Evolutionary conservation across 2,329 filamentous ascomycete species (phyloP).

Genomic region (Claviceps capensis): DNA sequence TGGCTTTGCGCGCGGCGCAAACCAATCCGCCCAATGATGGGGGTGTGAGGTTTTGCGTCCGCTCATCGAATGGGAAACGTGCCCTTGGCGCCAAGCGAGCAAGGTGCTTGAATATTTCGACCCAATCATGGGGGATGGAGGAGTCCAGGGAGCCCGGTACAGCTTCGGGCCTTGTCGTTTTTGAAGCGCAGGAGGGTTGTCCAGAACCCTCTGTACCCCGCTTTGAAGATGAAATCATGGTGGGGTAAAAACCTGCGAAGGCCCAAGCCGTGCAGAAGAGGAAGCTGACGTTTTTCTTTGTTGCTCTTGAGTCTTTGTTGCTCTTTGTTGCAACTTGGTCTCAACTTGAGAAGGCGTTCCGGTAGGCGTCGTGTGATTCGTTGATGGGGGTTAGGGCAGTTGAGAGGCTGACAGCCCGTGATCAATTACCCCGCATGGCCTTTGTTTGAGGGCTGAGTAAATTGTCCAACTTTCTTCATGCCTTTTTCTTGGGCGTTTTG

Average conservation of each 20-base stretch:
- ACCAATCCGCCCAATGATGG: too few species aligned
- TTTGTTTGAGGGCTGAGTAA: too few species aligned
- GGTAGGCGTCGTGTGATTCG: too few species aligned
- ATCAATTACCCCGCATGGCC: too few species aligned
- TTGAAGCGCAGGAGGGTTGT: neutral
- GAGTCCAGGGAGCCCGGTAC: neutral
- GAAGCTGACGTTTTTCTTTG: neutral
- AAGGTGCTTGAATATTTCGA: slow-evolving; percentile 1
- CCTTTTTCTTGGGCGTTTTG: too few species aligned
- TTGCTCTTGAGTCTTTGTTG: neutral
- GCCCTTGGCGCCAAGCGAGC: slow-evolving; percentile 1
- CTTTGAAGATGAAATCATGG: neutral
- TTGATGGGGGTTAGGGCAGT: too few species aligned
- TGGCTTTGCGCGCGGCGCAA: too few species aligned
- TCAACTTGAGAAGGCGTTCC: too few species aligned
- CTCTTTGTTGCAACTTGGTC: neutral
- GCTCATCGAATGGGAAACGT: slow-evolving; percentile 1
- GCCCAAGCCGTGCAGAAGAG: neutral
- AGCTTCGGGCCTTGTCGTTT: too few species aligned
- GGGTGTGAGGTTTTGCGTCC: neutral
- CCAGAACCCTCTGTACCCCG: slow-evolving; percentile 1
- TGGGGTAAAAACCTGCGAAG: neutral
- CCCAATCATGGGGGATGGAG: neutral
- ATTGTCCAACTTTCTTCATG: too few species aligned
- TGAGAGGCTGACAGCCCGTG: too few species aligned